Base-by-base conservation (phyloP, 495 filamentous ascomycete genomes). In the Aspergillus haitiensis region DNA sequence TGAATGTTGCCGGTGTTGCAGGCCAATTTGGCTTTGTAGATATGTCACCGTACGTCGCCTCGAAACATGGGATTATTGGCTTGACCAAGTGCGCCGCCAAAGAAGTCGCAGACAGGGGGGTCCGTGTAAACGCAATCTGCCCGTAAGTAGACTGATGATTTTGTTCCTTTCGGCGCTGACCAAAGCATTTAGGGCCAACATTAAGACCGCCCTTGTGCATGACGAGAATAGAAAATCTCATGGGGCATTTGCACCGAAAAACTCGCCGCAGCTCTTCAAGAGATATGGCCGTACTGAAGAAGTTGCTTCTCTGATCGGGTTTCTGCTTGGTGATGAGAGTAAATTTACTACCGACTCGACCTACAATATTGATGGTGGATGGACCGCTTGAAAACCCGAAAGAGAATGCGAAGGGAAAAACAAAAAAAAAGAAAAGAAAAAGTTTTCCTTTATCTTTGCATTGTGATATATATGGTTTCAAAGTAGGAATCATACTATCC, bases 21-120 rank as follows among this genome's bases (percentile, higher is more conserved):
- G 50, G 34, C 9, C 33, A 35, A 10, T 32, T 35, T 10, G 50
- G 50, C 31, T 52, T 52, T 34, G 27, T 10, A 35, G 16, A 36
- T 10, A 45, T 27, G 16, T 36, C 37, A 0, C 16, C 52, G 3
- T 55, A 55, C 9, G 15, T 32, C 9, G 52, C 37, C 1, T 42
- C 35, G 18, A 55, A 55, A 42, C 52, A 55, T 42, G 52, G 52
- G 4, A 32, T 55, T 10, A 27, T 55, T 16, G 52, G 52, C 7
- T 39, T 55, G 37, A 44, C 52, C 6, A 16, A 39, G n/a, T 9
- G 16, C 10, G 52, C 37, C 1, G 52, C 52, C 6, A 55, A 45
- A 21, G 52, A 55, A 21, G 16, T 5, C 1, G 52, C 35, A 1
- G 16, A 55, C 4, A 16, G 33, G 16, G 31, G 42, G 1, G 33